Percentiles rank a stretch among this genome's conserved stretches.
These are phyloP conservation scores for Elsinoe australis DNA, from an alignment of 2,329 filamentous ascomycete species.

Conservation along the genomic window DNA sequence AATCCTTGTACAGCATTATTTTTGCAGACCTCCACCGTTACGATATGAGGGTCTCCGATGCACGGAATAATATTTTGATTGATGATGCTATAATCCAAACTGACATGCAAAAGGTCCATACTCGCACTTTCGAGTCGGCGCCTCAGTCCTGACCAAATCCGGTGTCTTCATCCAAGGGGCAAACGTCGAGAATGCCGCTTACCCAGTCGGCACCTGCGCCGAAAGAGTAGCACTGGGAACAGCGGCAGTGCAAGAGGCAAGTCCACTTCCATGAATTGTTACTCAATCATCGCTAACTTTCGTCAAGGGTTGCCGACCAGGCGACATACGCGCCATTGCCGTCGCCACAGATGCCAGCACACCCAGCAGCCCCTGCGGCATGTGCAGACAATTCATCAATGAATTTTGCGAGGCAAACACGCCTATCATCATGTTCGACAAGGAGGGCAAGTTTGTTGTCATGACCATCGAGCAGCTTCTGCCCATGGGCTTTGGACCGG, in stretches of 20 bases:
- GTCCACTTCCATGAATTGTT: neutral
- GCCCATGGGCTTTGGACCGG: constrained; percentile 48
- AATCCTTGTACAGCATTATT: no score
- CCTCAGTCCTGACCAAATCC: constrained; percentile 57
- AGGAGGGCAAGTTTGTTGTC: constrained; percentile 63
- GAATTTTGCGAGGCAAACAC: constrained; percentile 49
- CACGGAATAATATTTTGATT: neutral
- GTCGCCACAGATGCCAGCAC: constrained; percentile 65
- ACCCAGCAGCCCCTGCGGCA: constrained; percentile 65
- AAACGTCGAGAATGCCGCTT: constrained; percentile 88
- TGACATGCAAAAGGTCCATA: no score
- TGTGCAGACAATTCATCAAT: constrained; percentile 76
- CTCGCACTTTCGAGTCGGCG: constrained; percentile 85
- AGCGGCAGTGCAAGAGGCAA: constrained; percentile 52
- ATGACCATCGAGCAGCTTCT: constrained; percentile 57
- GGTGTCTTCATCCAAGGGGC: constrained; percentile 57
- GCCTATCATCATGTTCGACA: constrained; percentile 90
- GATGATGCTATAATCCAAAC: no score
- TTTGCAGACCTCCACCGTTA: no score
- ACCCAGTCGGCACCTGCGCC: constrained; percentile 91
- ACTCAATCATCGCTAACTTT: neutral
- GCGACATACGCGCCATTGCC: constrained; percentile 66
- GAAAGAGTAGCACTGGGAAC: constrained; percentile 83
- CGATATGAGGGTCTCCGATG: no score
- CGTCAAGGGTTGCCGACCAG: constrained; percentile 32